These are phyloP conservation scores for Neocallimastix lanati DNA, from an alignment of 192 early-diverging fungal species.

Conservation along the genomic window DNA sequence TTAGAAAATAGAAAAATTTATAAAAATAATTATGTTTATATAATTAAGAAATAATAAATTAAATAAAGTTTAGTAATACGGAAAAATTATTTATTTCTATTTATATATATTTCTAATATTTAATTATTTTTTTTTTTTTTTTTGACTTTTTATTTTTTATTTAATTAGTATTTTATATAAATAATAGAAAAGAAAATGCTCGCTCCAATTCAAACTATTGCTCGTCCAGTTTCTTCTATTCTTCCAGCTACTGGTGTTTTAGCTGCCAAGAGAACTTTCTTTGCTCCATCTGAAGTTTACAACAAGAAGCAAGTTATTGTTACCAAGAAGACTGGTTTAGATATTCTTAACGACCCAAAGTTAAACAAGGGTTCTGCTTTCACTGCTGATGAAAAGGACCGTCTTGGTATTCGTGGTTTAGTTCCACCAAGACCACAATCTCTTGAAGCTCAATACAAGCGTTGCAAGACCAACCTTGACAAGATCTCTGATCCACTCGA, in stretches of 20 bases:
- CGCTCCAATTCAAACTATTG: background rate
- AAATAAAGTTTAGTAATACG: no score
- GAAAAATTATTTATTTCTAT: no score
- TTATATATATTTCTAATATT: no score
- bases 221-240: background rate
- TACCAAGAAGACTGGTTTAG: background rate
- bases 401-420: slow-evolving; percentile 49
- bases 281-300: background rate
- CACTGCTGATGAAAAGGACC: slow-evolving; percentile 18
- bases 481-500: slow-evolving; percentile 51
- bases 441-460: slow-evolving; percentile 51
- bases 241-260: background rate
- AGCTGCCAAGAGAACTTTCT: background rate
- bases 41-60: no score
- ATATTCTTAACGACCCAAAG: background rate
- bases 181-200: background rate
- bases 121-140: no score
- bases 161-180: no score
- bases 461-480: slow-evolving; percentile 49
- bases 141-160: no score
- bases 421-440: slow-evolving; percentile 54
- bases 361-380: slow-evolving; percentile 31
- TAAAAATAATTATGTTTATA: no score
- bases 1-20: no score
- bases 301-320: background rate